Evolutionary conservation across 2,329 filamentous ascomycete species (phyloP).

Genomic region (Verticillium albo-atrum): DNA sequence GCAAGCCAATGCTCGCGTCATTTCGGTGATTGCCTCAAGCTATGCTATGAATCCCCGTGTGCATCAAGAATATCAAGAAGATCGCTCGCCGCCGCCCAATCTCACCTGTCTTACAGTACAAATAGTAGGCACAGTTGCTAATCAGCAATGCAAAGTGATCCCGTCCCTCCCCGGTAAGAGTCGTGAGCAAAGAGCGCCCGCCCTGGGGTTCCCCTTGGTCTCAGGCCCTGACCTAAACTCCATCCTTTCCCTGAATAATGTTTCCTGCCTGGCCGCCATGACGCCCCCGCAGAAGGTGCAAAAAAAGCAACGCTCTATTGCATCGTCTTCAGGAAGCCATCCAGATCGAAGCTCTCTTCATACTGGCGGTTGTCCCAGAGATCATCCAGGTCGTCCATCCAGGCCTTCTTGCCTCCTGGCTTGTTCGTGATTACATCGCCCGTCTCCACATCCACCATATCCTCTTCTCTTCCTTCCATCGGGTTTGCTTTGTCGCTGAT

Average conservation of each 20-base stretch:
- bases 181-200: not conserved
- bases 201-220: not conserved
- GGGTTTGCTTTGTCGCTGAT: slow-evolving; percentile 56
- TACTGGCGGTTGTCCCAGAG: slow-evolving; percentile 98
- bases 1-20: not conserved
- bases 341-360: slow-evolving; percentile 94
- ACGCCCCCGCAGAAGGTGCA: not conserved
- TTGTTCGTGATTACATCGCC: slow-evolving; percentile 75
- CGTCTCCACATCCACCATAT: slow-evolving; percentile 89
- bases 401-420: slow-evolving; percentile 94
- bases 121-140: not conserved
- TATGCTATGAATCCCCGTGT: not conserved
- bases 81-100: not conserved
- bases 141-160: not conserved
- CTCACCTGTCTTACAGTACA: not conserved
- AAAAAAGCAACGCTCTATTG: slow-evolving; percentile 36
- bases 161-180: not conserved
- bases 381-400: slow-evolving; percentile 91
- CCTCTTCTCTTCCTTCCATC: slow-evolving; percentile 64
- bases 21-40: not conserved
- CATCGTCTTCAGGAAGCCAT: slow-evolving; percentile 94
- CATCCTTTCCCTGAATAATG: slow-evolving; percentile 1
- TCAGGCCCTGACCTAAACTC: slow-evolving; percentile 8
- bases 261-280: not conserved
- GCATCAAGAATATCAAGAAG: not conserved